Base-by-base conservation (phyloP, 2,329 filamentous ascomycete species). In the Fusarium miscanthi region DNA sequence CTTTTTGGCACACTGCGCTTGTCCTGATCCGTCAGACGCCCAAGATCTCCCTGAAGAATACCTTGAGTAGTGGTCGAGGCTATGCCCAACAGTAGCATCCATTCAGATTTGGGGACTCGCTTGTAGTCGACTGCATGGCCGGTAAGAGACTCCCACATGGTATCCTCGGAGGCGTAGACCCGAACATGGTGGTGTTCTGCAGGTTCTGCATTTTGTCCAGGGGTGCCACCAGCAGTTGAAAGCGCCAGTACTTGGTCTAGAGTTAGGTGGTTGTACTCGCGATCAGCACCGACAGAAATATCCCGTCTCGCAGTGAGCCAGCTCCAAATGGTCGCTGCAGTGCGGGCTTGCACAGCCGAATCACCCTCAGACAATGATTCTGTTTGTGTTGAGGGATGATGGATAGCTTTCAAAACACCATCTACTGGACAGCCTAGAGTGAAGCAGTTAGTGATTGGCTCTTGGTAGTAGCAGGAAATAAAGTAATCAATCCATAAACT, bases 1-100 rank as follows among this genome's bases (percentile, higher is more conserved):
- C 89, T 83, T 63, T 87, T 89, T 6, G 89, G 89, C 3, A 91
- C 85, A 3, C 89, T 91, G 56, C 89, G 86, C 76, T 91, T 91
- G 78, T 91, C 89, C 77, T 91, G 89, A 27, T 86, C 84, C 17
- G 88, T 88, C 2, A 89, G 80, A 25, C 85, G 85, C 21, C 87
- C 86, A 30, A 91, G 82, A 64, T 91, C 88, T 43, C 87, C 87
- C 78, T 91, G 89, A 19, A 90, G 80, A 46, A 91, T 90, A 8
- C 89, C 89, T 10, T 85, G 80, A 12, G 84, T 81, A 57, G 84
- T 86, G 19, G 83, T 84, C 1, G 86, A 87, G 25, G 88, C 89
- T 60, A 91, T 89, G 23, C 87, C 87, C 23, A 89, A 81, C 13
- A 91, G 82, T 5, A 88, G 83, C 70, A 86, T 84, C 88, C 89